A percentile compares a stretch with the other conserved stretches of the same genome.
These are phyloP conservation scores for Aureobasidium sp. DNA, from an alignment of 2,329 filamentous ascomycete species.

Conservation along the genomic window DNA sequence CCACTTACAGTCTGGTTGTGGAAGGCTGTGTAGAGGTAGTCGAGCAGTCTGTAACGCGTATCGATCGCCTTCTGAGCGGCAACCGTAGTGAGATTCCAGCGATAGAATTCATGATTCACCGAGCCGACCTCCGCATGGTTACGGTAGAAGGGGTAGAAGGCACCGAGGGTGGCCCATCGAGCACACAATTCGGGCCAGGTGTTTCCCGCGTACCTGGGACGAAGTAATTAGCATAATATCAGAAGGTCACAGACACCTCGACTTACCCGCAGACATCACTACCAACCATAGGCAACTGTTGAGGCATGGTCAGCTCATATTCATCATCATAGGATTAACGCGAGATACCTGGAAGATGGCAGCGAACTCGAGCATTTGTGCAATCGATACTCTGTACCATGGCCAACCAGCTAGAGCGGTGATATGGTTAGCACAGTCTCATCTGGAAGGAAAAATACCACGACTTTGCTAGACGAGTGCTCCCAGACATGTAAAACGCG, in stretches of 20 bases:
- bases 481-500: background rate
- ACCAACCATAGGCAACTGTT: slow-evolving; percentile 35
- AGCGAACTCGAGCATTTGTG: slow-evolving; percentile 40
- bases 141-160: slow-evolving; percentile 69
- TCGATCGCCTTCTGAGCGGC: slow-evolving; percentile 63
- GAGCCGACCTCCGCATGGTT: slow-evolving; percentile 56
- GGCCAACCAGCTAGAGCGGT: slow-evolving; percentile 30
- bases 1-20: slow-evolving; percentile 55
- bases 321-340: background rate
- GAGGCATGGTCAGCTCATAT: background rate
- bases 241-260: too few species aligned
- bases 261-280: slow-evolving; percentile 61
- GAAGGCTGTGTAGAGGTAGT: slow-evolving; percentile 72
- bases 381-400: slow-evolving; percentile 38
- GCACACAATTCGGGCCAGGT: slow-evolving; percentile 60
- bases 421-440: background rate
- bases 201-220: slow-evolving; percentile 50
- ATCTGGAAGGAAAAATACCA: background rate
- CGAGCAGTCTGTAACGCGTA: slow-evolving; percentile 67
- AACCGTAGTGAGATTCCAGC: slow-evolving; percentile 55
- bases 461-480: background rate
- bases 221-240: too few species aligned
- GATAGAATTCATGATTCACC: slow-evolving; percentile 66
- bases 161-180: slow-evolving; percentile 67
- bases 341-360: slow-evolving; percentile 35